Base-by-base conservation (phyloP, 345 rosid genomes). In the Lepidium africanum region DNA sequence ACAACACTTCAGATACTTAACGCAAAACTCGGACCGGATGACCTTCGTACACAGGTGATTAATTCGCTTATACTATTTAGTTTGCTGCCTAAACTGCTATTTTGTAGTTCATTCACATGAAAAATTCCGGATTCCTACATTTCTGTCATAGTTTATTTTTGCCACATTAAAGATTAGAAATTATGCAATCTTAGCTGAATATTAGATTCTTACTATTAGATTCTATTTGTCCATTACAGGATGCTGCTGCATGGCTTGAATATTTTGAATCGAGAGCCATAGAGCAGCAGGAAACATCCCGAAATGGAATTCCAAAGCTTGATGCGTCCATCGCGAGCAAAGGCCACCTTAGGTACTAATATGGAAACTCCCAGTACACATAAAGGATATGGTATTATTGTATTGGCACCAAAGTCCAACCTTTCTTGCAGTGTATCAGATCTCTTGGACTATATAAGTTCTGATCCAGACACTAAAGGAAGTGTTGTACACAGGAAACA, bases 191-290 rank as follows among this genome's bases (percentile, higher is more conserved):
- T 14, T 51, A 40, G 60, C 27, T 23, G 36, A 47, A 37, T 46
- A 47, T 47, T 45, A 39, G 38, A 39, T 25, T 53, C 19, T 25
- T 54, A 38, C 50, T 63, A 37, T 45, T 43, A 38, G 42, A 5
- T 19, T 13, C 43, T 2, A 40, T 54, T 71, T 63, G 12, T 55
- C 43, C 57, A 30, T 59, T 74, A 61, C 75, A 92, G 98, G 96
- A 92, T 79, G 92, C 98, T 47, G 93, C 90, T 76, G 96, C 96
- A 10, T 92, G 98, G 98, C 98, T 92, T 47, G 98, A 92, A 76
- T 86, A 87, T 74, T 92, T 92, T 71, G 96, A 92, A 76, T 82
- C 98, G 33, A 92, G 83, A 80, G 90, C 89, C 76, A 67, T 84
- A 40, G 98, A 92, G 78, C 98, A 90, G 81, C 98, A 92, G 79